These are phyloP conservation scores for Cryomyces minteri DNA, from an alignment of 495 filamentous ascomycete genomes.

Conservation along the genomic window DNA sequence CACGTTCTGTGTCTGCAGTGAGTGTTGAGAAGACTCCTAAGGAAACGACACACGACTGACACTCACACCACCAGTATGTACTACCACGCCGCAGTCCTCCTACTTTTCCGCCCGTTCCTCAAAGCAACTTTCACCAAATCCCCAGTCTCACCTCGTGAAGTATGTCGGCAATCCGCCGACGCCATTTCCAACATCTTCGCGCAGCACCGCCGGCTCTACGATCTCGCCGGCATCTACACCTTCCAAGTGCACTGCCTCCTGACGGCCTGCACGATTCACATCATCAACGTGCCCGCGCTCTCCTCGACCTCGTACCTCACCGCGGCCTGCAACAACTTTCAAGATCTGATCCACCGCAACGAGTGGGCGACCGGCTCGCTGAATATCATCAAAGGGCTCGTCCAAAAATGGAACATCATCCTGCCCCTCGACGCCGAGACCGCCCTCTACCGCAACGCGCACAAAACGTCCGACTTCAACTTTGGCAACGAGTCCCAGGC, in stretches of 20 bases:
- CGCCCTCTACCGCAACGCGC: constrained; percentile 4
- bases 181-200: constrained; percentile 11
- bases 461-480: constrained; percentile 1
- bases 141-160: constrained; percentile 13
- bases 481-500: constrained; percentile 13
- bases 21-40: background rate
- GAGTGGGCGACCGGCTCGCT: constrained; percentile 8
- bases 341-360: constrained; percentile 9
- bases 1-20: constrained; percentile 7
- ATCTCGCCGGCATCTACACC: constrained; percentile 10
- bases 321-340: constrained; percentile 10
- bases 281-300: constrained; percentile 12
- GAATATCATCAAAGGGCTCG: constrained; percentile 10
- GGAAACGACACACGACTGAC: background rate
- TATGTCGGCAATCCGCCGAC: constrained; percentile 17
- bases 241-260: constrained; percentile 15
- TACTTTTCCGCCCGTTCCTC: constrained; percentile 23
- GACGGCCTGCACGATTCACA: constrained; percentile 20
- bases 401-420: constrained; percentile 13
- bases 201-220: constrained; percentile 14
- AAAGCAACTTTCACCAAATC: constrained; percentile 13
- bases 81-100: constrained; percentile 18
- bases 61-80: constrained; percentile 12
- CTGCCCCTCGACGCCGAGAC: constrained; percentile 11
- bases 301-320: constrained; percentile 6